Evolutionary conservation across 306 rosid species (phyloP), one percentile per base, ranked within the genome.

Genomic region (Vachellia pachyceras): DNA sequence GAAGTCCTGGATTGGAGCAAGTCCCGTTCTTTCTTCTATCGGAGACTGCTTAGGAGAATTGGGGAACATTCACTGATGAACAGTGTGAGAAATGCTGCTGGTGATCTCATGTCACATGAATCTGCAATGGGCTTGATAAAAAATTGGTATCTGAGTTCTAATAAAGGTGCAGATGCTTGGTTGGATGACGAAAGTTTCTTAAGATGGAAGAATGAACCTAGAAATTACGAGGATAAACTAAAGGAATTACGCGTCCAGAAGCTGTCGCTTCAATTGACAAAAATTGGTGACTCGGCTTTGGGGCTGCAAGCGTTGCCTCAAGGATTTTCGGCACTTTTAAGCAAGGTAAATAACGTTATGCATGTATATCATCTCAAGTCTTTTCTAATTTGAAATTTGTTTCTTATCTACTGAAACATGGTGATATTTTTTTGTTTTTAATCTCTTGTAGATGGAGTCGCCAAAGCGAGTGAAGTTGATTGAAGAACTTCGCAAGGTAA

Each of bases 291-390:
- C 78, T 93, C 97, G 8, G 75, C 55, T 74, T 83, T 88, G 54
- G 98, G 90, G 88, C 85, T 95, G 89, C 92, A 91, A 86, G 97
- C 95, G 75, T 84, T 95, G 72, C 98, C 99, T 82, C 97, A 88
- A 83, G 98, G 98, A 81, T 92, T 95, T 80, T 91, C 98, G 60
- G 88, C 97, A 75, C 93, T 95, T 87, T 79, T 95, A 88, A 90
- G 90, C 97, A 91, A 93, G 94, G 99, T 95, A 88, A 86, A 46
- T 40, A 58, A 80, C 79, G 11, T 55, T 55, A 17, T 29, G 33
- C 2, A 29, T 29, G 33, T 13, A 7, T 49, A 17, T 7, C 14
- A 66, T 23, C 52, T 9, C 10, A 54, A 46, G 49, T 61, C 69
- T n/a, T 74, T 3, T 54, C 49, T 72, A 6, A 42, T 70, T 46